These are phyloP conservation scores for Saccharum spontaneum DNA, from an alignment of 176 grass and related monocot genomes.

Conservation along the genomic window DNA sequence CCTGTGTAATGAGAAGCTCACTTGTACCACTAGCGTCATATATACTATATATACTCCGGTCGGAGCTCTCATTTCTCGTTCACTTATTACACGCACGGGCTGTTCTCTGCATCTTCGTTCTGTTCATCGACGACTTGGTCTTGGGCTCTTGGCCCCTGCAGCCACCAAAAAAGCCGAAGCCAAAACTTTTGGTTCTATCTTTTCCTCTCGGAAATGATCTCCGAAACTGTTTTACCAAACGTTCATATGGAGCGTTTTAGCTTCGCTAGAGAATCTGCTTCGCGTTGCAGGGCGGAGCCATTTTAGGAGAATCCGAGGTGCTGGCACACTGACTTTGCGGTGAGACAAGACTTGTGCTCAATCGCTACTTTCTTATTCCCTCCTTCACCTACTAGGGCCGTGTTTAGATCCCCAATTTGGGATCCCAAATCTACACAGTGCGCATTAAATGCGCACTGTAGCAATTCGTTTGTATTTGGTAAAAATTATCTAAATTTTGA, in stretches of 20 bases:
- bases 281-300: not conserved
- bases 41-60: not conserved
- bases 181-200: not conserved
- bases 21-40: not conserved
- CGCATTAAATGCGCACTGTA: too few species aligned
- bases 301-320: not conserved
- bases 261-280: not conserved
- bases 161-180: not conserved
- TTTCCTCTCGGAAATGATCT: not conserved
- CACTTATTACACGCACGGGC: not conserved
- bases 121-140: not conserved
- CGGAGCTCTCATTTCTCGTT: too few species aligned
- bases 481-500: too few species aligned
- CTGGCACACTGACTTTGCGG: not conserved
- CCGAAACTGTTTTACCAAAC: not conserved
- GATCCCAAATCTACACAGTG: too few species aligned
- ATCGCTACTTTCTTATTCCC: not conserved
- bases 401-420: too few species aligned
- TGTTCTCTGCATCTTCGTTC: not conserved
- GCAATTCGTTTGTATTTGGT: too few species aligned
- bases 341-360: not conserved
- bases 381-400: too few species aligned
- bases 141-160: not conserved
- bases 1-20: constrained; percentile 34
- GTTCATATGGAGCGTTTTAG: not conserved